These are phyloP conservation scores for Syzygium grande DNA, from an alignment of 345 rosid species.

Conservation along the genomic window DNA sequence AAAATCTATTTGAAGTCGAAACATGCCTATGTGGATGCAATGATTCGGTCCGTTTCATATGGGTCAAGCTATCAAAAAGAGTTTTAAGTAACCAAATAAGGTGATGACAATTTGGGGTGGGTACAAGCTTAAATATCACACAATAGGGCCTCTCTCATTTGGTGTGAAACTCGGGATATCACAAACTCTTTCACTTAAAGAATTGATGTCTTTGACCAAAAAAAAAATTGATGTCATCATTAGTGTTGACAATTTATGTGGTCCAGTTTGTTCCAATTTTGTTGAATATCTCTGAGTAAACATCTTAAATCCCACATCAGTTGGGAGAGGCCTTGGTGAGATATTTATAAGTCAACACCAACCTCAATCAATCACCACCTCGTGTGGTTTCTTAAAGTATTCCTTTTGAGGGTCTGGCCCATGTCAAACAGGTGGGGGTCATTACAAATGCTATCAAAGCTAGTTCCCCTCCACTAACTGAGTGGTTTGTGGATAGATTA, in stretches of 20 bases:
- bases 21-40: not conserved
- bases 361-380: not conserved
- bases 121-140: not conserved
- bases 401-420: not conserved
- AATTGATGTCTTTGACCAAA: accelerated
- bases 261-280: accelerated
- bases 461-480: not conserved
- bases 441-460: not conserved
- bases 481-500: not conserved
- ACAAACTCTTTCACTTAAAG: not conserved
- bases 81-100: not conserved
- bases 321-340: not conserved
- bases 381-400: not conserved
- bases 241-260: not conserved
- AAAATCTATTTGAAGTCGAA: not conserved
- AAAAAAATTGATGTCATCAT: too few species aligned
- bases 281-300: accelerated
- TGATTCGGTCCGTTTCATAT: too few species aligned
- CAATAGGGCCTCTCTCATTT: accelerated
- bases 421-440: not conserved
- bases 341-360: not conserved
- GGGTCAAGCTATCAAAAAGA: not conserved
- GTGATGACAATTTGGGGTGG: not conserved
- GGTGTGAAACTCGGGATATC: accelerated
- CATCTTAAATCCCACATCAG: not conserved